Evolutionary conservation across 768 basidiomycete species (phyloP), one percentile per base, ranked within the genome.

Genomic region (Leccinum variicolor): DNA sequence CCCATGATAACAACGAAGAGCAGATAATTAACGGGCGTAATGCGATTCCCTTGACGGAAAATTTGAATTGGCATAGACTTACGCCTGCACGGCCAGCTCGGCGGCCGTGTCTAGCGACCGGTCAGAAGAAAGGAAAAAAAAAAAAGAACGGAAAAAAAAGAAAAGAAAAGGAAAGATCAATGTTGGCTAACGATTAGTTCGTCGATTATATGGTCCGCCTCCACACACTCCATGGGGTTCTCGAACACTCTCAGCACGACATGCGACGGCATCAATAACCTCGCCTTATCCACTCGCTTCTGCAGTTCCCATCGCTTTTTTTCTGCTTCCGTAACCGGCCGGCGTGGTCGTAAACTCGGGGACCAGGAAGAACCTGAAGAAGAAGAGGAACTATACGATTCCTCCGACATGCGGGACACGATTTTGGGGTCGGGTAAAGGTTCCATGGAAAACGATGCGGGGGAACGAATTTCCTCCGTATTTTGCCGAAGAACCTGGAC

Each of bases 191-290:
- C n/a, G 45, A 29, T 31, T 25, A 67, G 31, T 36, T 34, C 58
- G 17, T 49, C 65, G 51, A 84, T 64, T 56, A 83, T 74, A 49
- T 76, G 72, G 36, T 72, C 73, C 23, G 78, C 81, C 71, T 92
- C 90, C 15, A 80, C 76, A 66, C 90, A 92, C 64, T 93, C 89
- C 60, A 64, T 73, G 10, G 91, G 86, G 43, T 82, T 70, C 63
- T 83, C 79, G 68, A 93, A 93, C 26, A 92, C 69, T 53, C 89
- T 79, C 65, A 92, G 69, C 19, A 75, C 71, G 10, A 90, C 76
- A 61, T 82, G 74, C 29, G 70, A 63, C 5, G 88, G 86, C 65
- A 90, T 81, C 66, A 79, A 71, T 60, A 74, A 76, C 54, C 88
- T 74, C 26, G 88, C 89, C 57, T 73, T 76, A 73, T 83, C 83